Conservation (phyloP, 495 filamentous ascomycete genomes). For the Aspergillus steynii region DNA sequence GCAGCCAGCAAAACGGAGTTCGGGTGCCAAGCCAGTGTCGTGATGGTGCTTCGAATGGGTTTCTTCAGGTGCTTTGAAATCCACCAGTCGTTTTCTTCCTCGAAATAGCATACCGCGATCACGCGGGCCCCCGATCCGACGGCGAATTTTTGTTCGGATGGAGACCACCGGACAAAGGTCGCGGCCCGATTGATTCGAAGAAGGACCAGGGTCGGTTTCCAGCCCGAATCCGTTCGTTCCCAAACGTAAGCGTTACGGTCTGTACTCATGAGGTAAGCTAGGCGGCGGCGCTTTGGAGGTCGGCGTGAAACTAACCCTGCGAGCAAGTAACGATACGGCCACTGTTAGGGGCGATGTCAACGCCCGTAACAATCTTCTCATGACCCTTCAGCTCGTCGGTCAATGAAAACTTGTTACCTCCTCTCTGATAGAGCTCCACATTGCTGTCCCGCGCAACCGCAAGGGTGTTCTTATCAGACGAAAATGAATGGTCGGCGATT, state of each 20-base stretch:
- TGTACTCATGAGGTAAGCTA: constrained; percentile 33
- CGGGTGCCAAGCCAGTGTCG: constrained; percentile 91
- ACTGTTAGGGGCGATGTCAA: constrained; percentile 88
- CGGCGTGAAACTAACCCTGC: constrained; percentile 61
- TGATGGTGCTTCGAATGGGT: constrained; percentile 94
- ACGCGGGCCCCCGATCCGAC: constrained; percentile 94
- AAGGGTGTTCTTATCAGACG: constrained; percentile 81
- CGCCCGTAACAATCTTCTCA: constrained; percentile 93
- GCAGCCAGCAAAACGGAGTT: constrained; percentile 94
- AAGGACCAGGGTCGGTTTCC: constrained; percentile 96
- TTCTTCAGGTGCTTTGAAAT: constrained; percentile 99
- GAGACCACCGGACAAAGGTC: constrained; percentile 96
- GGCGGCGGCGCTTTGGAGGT: constrained; percentile 8
- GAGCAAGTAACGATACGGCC: constrained; percentile 97
- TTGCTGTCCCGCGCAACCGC: constrained; percentile 89
- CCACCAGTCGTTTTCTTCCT: constrained; percentile 99
- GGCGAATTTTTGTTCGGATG: constrained; percentile 94
- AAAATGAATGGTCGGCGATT: constrained; percentile 98
- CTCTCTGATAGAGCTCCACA: constrained; percentile 82
- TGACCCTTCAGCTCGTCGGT: constrained; percentile 93
- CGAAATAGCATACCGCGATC: constrained; percentile 98
- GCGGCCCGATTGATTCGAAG: constrained; percentile 96
- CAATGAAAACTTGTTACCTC: constrained; percentile 75
- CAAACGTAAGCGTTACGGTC: constrained; percentile 98
- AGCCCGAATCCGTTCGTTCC: constrained; percentile 86